Base-by-base conservation (phyloP, 495 filamentous ascomycete genomes). In the Penicillium lagena region DNA sequence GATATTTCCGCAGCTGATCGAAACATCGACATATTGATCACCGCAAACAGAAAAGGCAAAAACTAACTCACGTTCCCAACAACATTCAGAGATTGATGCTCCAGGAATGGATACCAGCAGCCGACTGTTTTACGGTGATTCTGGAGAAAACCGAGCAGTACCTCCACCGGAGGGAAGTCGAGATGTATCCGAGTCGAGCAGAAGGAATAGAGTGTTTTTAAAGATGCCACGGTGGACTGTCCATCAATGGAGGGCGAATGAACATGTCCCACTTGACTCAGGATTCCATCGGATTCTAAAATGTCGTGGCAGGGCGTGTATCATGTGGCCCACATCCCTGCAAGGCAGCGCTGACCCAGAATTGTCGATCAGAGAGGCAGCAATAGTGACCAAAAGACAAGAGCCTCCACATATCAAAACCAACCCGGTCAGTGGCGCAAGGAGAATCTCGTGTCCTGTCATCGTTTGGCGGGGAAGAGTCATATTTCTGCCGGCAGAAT, bases 1-100 rank as follows among this genome's bases (percentile, higher is more conserved):
- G 68, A 71, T n/a, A 62, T 53, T 7, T 72, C 70, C 29, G 63
- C 61, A 14, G 67, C 59, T 39, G 67, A 58, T 36, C 62, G 62
- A 44, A 73, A 73, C 64, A 73, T 62, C 9, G 70, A 73, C 70
- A 73, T 73, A 7, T 46, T 60, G 58, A 41, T 47, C 30, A 28
- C 22, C 12, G 34, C 9, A 34, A 39, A 35, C 5, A 31, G 12
- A 17, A 7, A 12, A 9, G 6, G 22, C 12, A 44, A 12, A 2
- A 15, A 44, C 4, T 7, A 9, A 13, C 12, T 39, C 7, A 37
- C 33, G 27, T 14, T 9, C 29, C 27, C 2, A 31, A 42, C 14
- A 15, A 36, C 15, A 34, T 34, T 6, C n/a, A 12, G 7, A 12
- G 10, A 34, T 12, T 12, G 7, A 34, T 9, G 7, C 9, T 34